These are phyloP conservation scores for Scheffersomyces illinoinensis DNA, from an alignment of 1,139 yeast genomes.

Conservation along the genomic window DNA sequence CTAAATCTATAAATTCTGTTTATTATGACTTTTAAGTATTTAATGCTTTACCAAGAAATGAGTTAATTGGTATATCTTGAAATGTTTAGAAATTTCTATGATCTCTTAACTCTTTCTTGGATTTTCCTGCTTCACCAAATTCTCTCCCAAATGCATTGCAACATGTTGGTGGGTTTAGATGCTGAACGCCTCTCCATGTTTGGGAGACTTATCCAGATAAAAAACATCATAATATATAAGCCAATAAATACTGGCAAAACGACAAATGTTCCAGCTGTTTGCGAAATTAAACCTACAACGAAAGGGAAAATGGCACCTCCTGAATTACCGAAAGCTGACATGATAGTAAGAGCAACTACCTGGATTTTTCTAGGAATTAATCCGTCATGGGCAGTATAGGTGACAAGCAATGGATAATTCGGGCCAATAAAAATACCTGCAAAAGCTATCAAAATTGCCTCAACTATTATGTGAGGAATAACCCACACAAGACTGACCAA, in stretches of 20 bases:
- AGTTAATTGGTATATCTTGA: too few relatives aligned
- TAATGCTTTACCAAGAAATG: too few relatives aligned
- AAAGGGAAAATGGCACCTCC: constrained; percentile 68
- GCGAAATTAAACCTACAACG: constrained; percentile 53
- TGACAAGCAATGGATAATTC: constrained; percentile 52
- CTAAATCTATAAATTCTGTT: neutral
- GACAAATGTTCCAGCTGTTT: constrained; percentile 50
- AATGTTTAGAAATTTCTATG: too few relatives aligned
- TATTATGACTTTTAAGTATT: neutral
- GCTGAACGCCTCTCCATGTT: constrained; percentile 19
- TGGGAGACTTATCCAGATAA: constrained; percentile 49
- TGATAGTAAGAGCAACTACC: constrained; percentile 51
- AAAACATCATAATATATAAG: constrained; percentile 36
- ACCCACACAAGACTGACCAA: constrained; percentile 47
- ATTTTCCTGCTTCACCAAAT: constrained; percentile 9
- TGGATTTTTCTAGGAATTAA: constrained; percentile 55
- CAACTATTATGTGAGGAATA: constrained; percentile 39
- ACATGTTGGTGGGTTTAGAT: too few relatives aligned
- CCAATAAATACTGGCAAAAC: constrained; percentile 52
- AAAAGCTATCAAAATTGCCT: constrained; percentile 46
- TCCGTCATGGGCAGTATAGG: constrained; percentile 36
- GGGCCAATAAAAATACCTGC: constrained; percentile 56
- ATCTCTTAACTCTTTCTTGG: neutral
- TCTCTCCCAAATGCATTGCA: constrained; percentile 9
- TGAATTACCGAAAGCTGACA: constrained; percentile 59